Conservation (phyloP, 495 filamentous ascomycete genomes). For the Penicillium riverlandense region DNA sequence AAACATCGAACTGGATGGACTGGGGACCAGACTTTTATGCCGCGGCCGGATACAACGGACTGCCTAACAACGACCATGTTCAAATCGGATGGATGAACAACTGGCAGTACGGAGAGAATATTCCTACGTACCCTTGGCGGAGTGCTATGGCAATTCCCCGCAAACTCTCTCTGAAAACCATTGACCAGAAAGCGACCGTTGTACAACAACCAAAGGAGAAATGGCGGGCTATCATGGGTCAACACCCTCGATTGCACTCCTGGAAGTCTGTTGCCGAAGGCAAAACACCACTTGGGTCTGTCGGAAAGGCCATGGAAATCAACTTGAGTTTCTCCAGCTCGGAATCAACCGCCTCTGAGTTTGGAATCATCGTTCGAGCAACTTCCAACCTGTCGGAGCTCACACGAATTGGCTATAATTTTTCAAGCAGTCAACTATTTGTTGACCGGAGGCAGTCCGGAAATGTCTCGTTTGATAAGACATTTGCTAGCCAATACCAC, state of each 20-base stretch:
- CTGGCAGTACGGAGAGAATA: conserved; percentile 44
- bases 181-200: conserved; percentile 8
- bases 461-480: conserved; percentile 17
- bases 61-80: conserved; percentile 27
- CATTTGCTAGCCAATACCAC: conserved; percentile 20
- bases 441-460: conserved; percentile 23
- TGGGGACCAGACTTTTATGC: conserved; percentile 56
- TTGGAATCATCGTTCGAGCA: conserved; percentile 20
- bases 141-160: conserved; percentile 44
- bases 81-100: conserved; percentile 54
- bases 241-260: not conserved
- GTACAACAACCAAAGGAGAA: conserved; percentile 17
- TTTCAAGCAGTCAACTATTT: conserved; percentile 26
- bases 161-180: conserved; percentile 21
- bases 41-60: conserved; percentile 44
- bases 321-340: conserved; percentile 15
- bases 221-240: conserved; percentile 6
- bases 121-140: conserved; percentile 40
- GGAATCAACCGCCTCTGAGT: conserved; percentile 3
- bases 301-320: conserved; percentile 16
- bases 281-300: conserved; percentile 4
- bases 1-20: conserved; percentile 34
- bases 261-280: conserved; percentile 9
- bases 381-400: conserved; percentile 30
- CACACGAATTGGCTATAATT: conserved; percentile 33